Evolutionary conservation across 2,329 filamentous ascomycete genomes (phyloP), one percentile per base, ranked within the genome.

Genomic region (Verticillium nubilum): DNA sequence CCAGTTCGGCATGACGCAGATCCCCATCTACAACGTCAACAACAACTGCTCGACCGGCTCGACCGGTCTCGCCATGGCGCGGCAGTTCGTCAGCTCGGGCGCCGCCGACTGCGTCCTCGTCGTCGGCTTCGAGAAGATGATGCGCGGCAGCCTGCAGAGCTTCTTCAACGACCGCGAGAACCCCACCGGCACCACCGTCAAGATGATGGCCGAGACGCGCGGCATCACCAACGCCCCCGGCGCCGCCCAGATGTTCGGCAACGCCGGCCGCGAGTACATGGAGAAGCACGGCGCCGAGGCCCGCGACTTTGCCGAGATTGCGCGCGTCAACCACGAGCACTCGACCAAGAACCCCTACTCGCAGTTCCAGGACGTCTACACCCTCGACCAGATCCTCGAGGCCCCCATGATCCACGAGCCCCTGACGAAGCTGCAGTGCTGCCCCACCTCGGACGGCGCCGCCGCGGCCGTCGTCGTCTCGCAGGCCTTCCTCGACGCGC

Each of bases 21-120:
- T 98, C 68, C 94, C 94, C 69, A 92, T 98, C 72, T 93, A 96
- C 82, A 98, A 98, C 71, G 92, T 97, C 71, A 98, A 97, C 84
- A 98, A 98, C 83, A 97, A 97, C 80, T 98, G 94, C 82, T 91
- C 91, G 4, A 98, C 94, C 0, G 95, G 94, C n/a, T 92, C 89
- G 4, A 97, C 94, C 0, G 95, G 94, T 9, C 79, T 98, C 60
- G 87, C 88, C 71, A 89, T 98, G 83, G 95, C 84, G 2, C 82
- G 92, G 33, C 91, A 88, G 58, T 82, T 96, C 72, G 87, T 97
- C 67, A 82, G 86, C 6, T 83, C 90, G 67, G 93, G 93, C 33
- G 90, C 86, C 15, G 90, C 92, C 1, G 91, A 97, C 74, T 96
- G 92, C 71, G 86, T 97, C 23, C 79, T 98, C 62, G 93, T 98